Evolutionary conservation across 2,329 filamentous ascomycete genomes (phyloP), one percentile per base, ranked within the genome.

Genomic region (Penicillium olsonii): DNA sequence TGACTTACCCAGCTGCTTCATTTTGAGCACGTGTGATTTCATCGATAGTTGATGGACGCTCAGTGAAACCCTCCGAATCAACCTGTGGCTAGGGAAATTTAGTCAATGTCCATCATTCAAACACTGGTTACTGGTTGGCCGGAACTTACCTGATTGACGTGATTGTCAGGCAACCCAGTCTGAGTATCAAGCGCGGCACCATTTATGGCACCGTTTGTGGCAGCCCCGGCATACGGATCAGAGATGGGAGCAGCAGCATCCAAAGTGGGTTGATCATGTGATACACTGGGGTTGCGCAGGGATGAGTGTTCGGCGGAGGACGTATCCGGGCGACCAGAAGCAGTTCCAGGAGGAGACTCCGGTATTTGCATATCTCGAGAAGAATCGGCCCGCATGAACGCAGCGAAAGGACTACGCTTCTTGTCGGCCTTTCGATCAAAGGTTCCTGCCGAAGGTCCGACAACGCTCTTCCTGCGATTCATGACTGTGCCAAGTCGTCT

Each of bases 401-500:
- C 64, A 29, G 64, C 63, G 57, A 77, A 76, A 15, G 73, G 72
- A 40, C 67, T 68, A 29, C 72, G 68, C 49, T 75, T 75, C 54
- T 71, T 75, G 37, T 77, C 73, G 24, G 66, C 34, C 45, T 61
- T 62, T 37, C 48, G 50, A 18, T 62, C 59, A 42, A 54, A 55
- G 17, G 56, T 58, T 24, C 61, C 62, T 19, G 62, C 63, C 10
- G 68, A 63, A n/a, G 70, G 63, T 19, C 67, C 58, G 10, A 68
- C 67, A 37, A 72, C 60, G 52, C 73, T 76, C 62, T 75, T 76
- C 47, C 75, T 68, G 41, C 75, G 61, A 37, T 71, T 70, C 73
- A 77, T 77, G 17, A 77, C 75, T 4, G 75, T 77, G 24, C 75
- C 75, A 20, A 77, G 63, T 46, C 75, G 68, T 53, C 72, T 73